phyloP scores from a whole-genome alignment of 768 basidiomycete species.

The Mycena rebaudengoi region DNA sequence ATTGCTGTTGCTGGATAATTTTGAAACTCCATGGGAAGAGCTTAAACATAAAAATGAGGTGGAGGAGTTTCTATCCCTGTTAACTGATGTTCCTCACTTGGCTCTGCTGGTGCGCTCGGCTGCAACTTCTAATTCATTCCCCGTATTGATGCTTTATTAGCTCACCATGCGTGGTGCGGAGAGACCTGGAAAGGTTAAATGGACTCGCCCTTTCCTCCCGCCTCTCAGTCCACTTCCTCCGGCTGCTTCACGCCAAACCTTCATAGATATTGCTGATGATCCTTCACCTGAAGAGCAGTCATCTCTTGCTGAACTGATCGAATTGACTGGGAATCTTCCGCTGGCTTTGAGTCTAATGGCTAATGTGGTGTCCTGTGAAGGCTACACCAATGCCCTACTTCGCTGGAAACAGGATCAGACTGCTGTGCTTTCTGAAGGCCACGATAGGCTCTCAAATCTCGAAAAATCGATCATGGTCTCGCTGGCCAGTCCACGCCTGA shows the following conservation, averaged over 20 bases:
- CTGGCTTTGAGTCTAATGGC: slow-evolving; percentile 4
- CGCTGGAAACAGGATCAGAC: slow-evolving; percentile 8
- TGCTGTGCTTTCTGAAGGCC: slow-evolving; percentile 12
- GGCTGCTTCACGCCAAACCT: not conserved
- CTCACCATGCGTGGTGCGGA: slow-evolving; percentile 13
- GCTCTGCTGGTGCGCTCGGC: not conserved
- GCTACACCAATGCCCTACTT: not conserved
- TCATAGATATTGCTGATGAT: slow-evolving; percentile 8
- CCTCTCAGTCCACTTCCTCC: not conserved
- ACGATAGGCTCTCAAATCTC: not conserved
- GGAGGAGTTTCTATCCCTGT: not conserved
- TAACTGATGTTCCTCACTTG: not conserved
- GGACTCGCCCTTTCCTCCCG: slow-evolving; percentile 11
- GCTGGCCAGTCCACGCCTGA: slow-evolving; percentile 6
- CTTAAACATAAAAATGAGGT: not conserved
- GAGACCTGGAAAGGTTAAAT: slow-evolving; percentile 1
- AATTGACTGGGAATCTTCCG: not conserved
- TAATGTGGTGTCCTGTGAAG: slow-evolving; percentile 1
- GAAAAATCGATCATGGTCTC: slow-evolving; percentile 15
- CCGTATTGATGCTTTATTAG: not conserved
- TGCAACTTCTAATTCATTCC: too few relatives aligned
- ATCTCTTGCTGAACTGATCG: not conserved
- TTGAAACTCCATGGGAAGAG: slow-evolving; percentile 3
- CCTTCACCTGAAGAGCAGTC: not conserved
- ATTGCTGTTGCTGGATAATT: not conserved